Base-by-base conservation (phyloP, 2,329 filamentous ascomycete genomes). In the Ophiosphaerella herpotricha region DNA sequence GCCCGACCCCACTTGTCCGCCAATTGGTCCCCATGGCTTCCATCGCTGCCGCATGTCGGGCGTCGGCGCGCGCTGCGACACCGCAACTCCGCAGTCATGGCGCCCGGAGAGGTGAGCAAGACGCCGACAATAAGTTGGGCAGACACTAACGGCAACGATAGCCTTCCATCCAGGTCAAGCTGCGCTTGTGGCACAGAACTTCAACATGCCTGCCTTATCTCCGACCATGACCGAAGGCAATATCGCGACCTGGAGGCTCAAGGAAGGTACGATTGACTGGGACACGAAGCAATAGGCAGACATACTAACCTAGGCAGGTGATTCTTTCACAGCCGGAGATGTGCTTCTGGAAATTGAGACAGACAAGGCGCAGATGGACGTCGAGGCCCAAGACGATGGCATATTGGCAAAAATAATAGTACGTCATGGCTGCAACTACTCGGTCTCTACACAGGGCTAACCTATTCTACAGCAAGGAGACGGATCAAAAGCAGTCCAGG, bases 141-240 rank as follows among this genome's bases (percentile, higher is more conserved):
- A 14, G 23, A 46, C 41, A 37, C 18, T 24, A 56, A 58, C 72
- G 57, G 71, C 55, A 40, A 49, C 32, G 49, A 44, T 48, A 91
- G 88, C 82, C 64, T 85, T 89, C 72, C 80, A 82, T 60, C 84
- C 85, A 36, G 84, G 84, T 47, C 75, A 85, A 50, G 77, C 81
- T 61, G 80, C 78, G 64, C 80, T 87, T 63, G 90, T 88, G 42
- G 91, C 90, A 21, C 87, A 91, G 58, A 94, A 92, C 76, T 91
- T 95, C 77, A 89, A 86, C 47, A 96, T 96, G 91, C 91, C 91
- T 23, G 91, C 91, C 35, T 82, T 96, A 57, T 95, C 90, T 55
- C 91, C 91, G 48, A 96, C 91, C 49, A 96, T 96, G 91, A 96
- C 90, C 55, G 91, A 96, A 76, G 91, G 91, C 54, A 94, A 91